Percentiles rank a stretch among this genome's conserved stretches.
phyloP scores from a whole-genome alignment of 345 rosid species.

The Corymbia maculata region DNA sequence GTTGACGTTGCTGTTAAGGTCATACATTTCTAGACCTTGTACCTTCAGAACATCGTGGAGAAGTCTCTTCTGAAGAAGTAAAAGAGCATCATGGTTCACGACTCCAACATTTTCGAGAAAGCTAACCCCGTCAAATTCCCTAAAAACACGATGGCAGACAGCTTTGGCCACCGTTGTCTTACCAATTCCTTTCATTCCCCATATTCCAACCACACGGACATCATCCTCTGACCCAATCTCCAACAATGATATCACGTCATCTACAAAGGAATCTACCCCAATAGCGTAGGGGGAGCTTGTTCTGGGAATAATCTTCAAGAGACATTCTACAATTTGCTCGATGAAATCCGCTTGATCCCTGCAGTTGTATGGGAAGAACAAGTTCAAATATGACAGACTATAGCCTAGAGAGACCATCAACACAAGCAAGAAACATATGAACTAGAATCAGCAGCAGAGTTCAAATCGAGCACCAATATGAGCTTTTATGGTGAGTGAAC shows the following conservation, averaged over 20 bases:
- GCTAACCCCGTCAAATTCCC: not conserved
- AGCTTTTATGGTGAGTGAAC: too few species aligned
- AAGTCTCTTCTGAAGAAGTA: not conserved
- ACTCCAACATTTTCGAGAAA: not conserved
- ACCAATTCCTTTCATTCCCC: not conserved
- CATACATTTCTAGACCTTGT: not conserved
- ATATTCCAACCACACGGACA: not conserved
- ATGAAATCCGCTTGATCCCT: not conserved
- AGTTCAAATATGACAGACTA: too few species aligned
- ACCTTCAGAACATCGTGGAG: not conserved
- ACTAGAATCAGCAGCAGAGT: not conserved
- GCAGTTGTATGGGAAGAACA: not conserved
- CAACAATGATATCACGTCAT: not conserved
- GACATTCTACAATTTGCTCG: not conserved
- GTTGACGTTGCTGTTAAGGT: not conserved
- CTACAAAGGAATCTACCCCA: not conserved
- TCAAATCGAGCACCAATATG: too few species aligned
- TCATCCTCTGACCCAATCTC: not conserved
- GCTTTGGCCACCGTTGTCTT: not conserved
- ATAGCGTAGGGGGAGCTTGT: not conserved
- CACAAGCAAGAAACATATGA: not conserved
- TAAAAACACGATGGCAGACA: not conserved
- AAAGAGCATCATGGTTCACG: not conserved
- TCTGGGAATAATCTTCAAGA: not conserved
- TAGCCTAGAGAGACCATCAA: not conserved